These are phyloP conservation scores for Nicotiana knightiana DNA, from an alignment of 257 asterid species.

Conservation along the genomic window DNA sequence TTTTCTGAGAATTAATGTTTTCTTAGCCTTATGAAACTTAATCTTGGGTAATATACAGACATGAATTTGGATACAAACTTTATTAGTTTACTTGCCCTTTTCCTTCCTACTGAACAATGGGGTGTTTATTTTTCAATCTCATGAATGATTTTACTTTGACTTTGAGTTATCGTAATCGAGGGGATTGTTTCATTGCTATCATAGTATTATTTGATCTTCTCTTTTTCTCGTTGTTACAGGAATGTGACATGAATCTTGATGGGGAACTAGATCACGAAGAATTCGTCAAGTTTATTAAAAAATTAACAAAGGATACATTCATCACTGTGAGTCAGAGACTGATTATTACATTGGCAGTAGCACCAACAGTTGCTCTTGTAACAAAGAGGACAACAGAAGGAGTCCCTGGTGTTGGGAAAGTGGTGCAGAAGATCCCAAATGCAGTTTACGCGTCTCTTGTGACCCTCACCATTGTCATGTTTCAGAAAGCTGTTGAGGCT, in stretches of 20 bases:
- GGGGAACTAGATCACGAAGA: constrained; percentile 79
- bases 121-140: no score
- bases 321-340: constrained; percentile 63
- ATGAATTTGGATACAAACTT: no score
- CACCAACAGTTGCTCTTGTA: constrained; percentile 77
- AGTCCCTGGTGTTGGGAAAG: constrained; percentile 76
- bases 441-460: constrained; percentile 78
- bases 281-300: constrained; percentile 52
- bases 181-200: neutral
- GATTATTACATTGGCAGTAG: constrained; percentile 69
- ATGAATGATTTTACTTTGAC: no score
- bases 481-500: constrained; percentile 50
- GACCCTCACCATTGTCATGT: constrained; percentile 55
- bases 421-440: constrained; percentile 70
- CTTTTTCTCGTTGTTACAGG: constrained; percentile 29
- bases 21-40: neutral
- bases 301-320: constrained; percentile 62
- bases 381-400: constrained; percentile 81
- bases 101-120: no score
- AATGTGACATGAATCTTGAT: constrained; percentile 67
- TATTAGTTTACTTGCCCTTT: no score
- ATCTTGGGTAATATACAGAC: no score
- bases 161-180: neutral
- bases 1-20: neutral
- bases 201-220: neutral